Conservation (phyloP, 2,329 filamentous ascomycete species). For the Periconia macrospinosa region DNA sequence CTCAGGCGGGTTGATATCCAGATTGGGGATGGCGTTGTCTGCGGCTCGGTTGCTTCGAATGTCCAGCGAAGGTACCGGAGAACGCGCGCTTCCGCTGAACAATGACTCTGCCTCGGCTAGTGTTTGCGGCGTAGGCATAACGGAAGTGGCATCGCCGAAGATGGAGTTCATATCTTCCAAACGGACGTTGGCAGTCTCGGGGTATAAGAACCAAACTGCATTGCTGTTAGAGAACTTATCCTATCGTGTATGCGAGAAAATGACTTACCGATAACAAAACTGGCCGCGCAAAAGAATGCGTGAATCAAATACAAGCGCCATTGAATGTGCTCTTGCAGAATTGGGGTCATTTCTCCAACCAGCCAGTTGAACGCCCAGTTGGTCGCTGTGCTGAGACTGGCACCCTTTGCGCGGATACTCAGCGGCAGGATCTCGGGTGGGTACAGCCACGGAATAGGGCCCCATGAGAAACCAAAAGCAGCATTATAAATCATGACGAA, state of each 20-base stretch:
- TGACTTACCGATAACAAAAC: conserved; percentile 89
- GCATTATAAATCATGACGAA: conserved; percentile 99
- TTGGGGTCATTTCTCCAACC: conserved; percentile 91
- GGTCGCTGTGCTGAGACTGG: conserved; percentile 90
- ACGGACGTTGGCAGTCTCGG: conserved; percentile 92
- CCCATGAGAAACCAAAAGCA: conserved; percentile 96
- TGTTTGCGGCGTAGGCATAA: conserved; percentile 76
- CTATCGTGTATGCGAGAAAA: neutral
- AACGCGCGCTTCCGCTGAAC: conserved; percentile 67
- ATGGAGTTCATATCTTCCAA: conserved; percentile 95
- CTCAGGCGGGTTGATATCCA: conserved; percentile 79
- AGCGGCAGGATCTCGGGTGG: conserved; percentile 97
- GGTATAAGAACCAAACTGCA: conserved; percentile 93
- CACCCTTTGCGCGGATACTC: conserved; percentile 95
- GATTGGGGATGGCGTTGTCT: conserved; percentile 72
- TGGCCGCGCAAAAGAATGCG: conserved; percentile 93
- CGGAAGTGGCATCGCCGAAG: conserved; percentile 89
- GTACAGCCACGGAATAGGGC: conserved; percentile 96
- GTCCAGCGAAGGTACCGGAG: conserved; percentile 78
- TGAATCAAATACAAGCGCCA: conserved; percentile 96
- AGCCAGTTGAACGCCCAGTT: conserved; percentile 99
- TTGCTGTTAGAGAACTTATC: conserved; percentile 21
- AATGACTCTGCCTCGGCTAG: conserved; percentile 81
- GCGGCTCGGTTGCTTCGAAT: conserved; percentile 59
- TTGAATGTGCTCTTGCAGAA: conserved; percentile 86